Base-by-base conservation (phyloP, 768 basidiomycete species). In the Coprinopsis marcescibilis region DNA sequence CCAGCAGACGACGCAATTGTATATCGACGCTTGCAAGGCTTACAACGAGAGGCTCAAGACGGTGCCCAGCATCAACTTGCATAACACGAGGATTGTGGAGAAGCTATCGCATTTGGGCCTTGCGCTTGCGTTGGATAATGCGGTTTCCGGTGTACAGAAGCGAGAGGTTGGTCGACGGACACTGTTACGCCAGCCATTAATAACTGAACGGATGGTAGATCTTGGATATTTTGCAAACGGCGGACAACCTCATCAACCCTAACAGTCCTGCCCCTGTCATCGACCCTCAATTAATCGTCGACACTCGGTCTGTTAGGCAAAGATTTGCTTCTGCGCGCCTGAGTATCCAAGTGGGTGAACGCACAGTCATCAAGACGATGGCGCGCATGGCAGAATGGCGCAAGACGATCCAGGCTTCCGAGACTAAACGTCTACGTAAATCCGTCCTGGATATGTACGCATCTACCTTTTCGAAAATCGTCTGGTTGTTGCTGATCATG, bases 341-440 rank as follows among this genome's bases (percentile, higher is more conserved):
- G 36, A 83, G 78, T 50, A 67, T 81, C 42, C 81, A 83, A 46
- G 70, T 83, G 14, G 80, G 80, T 3, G 81, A 85, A 52, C 67
- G 76, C 36, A 71, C 78, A 0, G 69, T 83, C 1, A 73, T 79
- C 50, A 85, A 86, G 59, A 78, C 78, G 0, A 76, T 80, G 21
- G 58, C 66, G 7, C 72, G 81, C 38, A 80, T 86, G 58, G 70
- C 74, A 20, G 83, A 87, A 46, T 91, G 89, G 89, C 69, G 85
- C 45, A 73, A 77, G 53, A 78, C 76, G 3, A 81, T 91, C 30
- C 70, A 78, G 34, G 64, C 62, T 4, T 82, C 85, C 0, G 89
- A 91, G 64, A 68, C 69, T 54, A 89, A 89, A 62, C 71, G 86
- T 2, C 59, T 86, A 48, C 71, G 85, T 30, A 89, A 89, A 62